A percentile compares a stretch with the other conserved stretches of the same genome.
phyloP scores from a whole-genome alignment of 2,329 filamentous ascomycete genomes.

The Pleomassaria siparia region DNA sequence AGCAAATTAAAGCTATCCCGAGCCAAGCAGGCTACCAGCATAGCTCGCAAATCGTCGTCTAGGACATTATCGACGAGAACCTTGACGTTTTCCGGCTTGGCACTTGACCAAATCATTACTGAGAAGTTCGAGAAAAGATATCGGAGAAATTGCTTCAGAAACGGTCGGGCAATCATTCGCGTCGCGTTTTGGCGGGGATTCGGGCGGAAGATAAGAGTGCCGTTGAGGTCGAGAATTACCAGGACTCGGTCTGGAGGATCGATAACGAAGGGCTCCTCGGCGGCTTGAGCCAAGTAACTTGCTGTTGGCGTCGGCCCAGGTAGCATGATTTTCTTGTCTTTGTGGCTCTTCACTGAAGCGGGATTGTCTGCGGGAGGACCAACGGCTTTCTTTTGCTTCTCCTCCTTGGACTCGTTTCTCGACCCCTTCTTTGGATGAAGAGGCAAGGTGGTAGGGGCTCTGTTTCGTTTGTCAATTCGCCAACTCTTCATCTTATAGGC shows the following conservation, averaged over 20 bases:
- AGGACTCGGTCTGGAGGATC: conserved; percentile 64
- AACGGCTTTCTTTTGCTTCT: neutral
- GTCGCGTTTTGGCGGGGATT: conserved; percentile 41
- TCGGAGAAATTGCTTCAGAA: conserved; percentile 67
- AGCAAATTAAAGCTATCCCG: conserved; percentile 75
- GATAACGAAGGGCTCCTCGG: conserved; percentile 34
- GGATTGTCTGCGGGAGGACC: neutral
- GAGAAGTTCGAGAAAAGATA: conserved; percentile 74
- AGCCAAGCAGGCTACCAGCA: conserved; percentile 73
- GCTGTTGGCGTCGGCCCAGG: conserved; percentile 61
- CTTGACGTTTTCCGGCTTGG: conserved; percentile 70
- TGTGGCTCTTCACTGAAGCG: neutral
- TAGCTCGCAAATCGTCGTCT: conserved; percentile 51
- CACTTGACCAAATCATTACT: conserved; percentile 91
- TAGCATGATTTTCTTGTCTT: conserved; percentile 35
- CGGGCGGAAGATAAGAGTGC: conserved; percentile 78
- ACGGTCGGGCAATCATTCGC: conserved; percentile 66
- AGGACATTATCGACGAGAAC: conserved; percentile 69
- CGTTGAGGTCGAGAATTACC: conserved; percentile 89
- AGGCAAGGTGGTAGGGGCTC: neutral
- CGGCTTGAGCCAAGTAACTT: conserved; percentile 62
- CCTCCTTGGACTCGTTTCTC: neutral
- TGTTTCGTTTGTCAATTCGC: conserved; percentile 1
- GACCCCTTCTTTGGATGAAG: neutral
- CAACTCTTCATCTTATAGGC: neutral